Evolutionary conservation across 805 yeast species (phyloP).

Genomic region (Cyberlindnera saturnus): DNA sequence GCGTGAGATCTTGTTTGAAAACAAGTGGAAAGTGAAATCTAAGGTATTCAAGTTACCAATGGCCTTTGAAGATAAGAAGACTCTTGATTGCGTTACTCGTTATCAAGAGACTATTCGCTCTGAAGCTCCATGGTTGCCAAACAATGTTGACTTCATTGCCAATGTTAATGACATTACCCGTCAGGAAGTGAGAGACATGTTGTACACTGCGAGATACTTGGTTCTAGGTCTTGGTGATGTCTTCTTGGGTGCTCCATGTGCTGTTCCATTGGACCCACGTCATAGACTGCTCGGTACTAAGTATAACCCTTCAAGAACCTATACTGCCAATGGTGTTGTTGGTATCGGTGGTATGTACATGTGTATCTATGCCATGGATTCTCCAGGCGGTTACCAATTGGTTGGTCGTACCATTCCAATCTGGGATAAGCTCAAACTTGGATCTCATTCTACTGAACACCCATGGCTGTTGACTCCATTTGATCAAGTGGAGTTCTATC

Average conservation of each 20-base stretch:
- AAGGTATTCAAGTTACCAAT: constrained; percentile 82
- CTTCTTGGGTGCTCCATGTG: constrained; percentile 97
- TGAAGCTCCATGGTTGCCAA: constrained; percentile 96
- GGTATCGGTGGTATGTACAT: constrained; percentile 98
- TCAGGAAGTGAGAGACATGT: constrained; percentile 70
- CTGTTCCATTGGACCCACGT: constrained; percentile 95
- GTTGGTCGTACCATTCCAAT: constrained; percentile 96
- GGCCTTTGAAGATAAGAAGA: constrained; percentile 92
- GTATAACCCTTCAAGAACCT: constrained; percentile 94
- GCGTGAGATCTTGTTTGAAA: constrained; percentile 61
- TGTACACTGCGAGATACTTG: constrained; percentile 84
- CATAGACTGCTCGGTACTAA: constrained; percentile 89
- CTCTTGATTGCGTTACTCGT: constrained; percentile 83
- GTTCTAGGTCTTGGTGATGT: constrained; percentile 97
- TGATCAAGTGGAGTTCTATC: constrained; percentile 92
- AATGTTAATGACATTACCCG: constrained; percentile 78
- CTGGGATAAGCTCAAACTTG: constrained; percentile 90
- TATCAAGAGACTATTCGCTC: constrained; percentile 91
- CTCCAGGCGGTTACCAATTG: constrained; percentile 97
- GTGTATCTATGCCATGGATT: constrained; percentile 93
- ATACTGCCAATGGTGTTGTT: constrained; percentile 93
- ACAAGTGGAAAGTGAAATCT: constrained; percentile 83
- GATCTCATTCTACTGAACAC: constrained; percentile 49
- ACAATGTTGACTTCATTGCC: constrained; percentile 93
- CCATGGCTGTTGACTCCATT: constrained; percentile 94